Percentiles rank a stretch among this genome's conserved stretches.
Evolutionary conservation across 1,139 yeast genomes (phyloP).

Genomic region (Pichia norvegensis): DNA sequence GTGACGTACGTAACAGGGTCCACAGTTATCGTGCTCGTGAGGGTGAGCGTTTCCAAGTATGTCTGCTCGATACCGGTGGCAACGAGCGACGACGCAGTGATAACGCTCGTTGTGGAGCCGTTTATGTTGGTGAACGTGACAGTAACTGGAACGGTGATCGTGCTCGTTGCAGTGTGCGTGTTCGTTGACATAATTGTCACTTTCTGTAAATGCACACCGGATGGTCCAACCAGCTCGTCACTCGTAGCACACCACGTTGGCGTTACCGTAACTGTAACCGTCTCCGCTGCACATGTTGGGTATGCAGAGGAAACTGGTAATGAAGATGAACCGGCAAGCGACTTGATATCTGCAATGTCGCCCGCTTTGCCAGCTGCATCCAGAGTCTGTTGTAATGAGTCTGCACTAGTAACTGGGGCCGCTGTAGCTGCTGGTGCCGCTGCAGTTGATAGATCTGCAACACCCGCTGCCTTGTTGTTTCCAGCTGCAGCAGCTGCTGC

Average conservation of each 20-base stretch:
- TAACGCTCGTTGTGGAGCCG: constrained; percentile 22
- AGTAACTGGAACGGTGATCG: constrained; percentile 26
- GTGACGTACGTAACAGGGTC: constrained; percentile 9
- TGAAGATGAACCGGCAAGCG: constrained; percentile 7
- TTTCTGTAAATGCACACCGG: constrained; percentile 1
- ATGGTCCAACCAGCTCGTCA: constrained; percentile 3
- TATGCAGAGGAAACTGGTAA: constrained; percentile 9
- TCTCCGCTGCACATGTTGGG: constrained; percentile 12
- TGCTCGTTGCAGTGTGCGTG: constrained; percentile 13
- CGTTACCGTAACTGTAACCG: constrained; percentile 22
- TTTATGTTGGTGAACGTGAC: constrained; percentile 27
- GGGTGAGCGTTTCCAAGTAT: constrained; percentile 6
- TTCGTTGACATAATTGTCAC: constrained; percentile 12
- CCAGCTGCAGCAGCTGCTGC: constrained; percentile 11
- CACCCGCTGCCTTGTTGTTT: neutral
- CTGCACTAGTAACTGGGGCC: neutral
- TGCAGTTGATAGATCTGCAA: neutral
- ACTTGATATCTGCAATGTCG: constrained; percentile 6
- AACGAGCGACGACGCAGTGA: constrained; percentile 25
- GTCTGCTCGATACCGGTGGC: constrained; percentile 25
- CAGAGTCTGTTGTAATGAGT: constrained; percentile 2
- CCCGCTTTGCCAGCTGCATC: constrained; percentile 7
- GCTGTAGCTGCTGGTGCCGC: neutral
- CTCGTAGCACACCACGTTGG: constrained; percentile 9
- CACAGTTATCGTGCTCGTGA: constrained; percentile 7